Percentiles rank a stretch among this genome's conserved stretches.
Conservation (phyloP, 306 rosid genomes). For the Cotoneaster glaucophyllus region DNA sequence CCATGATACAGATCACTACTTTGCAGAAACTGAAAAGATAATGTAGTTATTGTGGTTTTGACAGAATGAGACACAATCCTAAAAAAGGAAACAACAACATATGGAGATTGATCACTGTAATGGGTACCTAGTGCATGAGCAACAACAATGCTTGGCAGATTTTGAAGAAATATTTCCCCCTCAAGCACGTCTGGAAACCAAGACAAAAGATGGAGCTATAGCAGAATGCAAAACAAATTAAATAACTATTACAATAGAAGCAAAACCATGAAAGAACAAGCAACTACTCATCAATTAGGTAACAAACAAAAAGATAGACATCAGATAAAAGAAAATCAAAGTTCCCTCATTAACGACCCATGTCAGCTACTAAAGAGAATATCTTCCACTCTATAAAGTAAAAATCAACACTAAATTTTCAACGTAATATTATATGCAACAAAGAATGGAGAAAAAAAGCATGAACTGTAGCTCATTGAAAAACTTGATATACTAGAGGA, state of each 20-base stretch:
- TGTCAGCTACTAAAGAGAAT: not conserved
- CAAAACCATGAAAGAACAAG: not conserved
- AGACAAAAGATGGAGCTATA: slow-evolving; percentile 11
- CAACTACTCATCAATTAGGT: not conserved
- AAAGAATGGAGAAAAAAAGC: not conserved
- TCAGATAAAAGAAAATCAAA: not conserved
- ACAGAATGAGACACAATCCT: not conserved
- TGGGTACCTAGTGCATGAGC: slow-evolving; percentile 87
- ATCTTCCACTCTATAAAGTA: not conserved
- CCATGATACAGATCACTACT: not conserved
- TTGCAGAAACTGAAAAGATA: not conserved
- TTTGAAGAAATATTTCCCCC: slow-evolving; percentile 96
- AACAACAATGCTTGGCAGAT: slow-evolving; percentile 79
- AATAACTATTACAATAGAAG: not conserved
- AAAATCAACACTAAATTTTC: not conserved
- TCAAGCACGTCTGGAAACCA: slow-evolving; percentile 67
- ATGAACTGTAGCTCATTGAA: not conserved
- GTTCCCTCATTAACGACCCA: not conserved
- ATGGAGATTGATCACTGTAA: not conserved
- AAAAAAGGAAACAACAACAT: not conserved
- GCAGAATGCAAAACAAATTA: not conserved
- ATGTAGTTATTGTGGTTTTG: not conserved
- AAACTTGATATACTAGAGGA: not conserved
- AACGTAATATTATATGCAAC: not conserved
- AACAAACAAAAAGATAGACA: not conserved